A percentile compares a stretch with the other conserved stretches of the same genome.
These are phyloP conservation scores for Chlorella vulgaris DNA, from an alignment of 139 green algal species.

Conservation along the genomic window DNA sequence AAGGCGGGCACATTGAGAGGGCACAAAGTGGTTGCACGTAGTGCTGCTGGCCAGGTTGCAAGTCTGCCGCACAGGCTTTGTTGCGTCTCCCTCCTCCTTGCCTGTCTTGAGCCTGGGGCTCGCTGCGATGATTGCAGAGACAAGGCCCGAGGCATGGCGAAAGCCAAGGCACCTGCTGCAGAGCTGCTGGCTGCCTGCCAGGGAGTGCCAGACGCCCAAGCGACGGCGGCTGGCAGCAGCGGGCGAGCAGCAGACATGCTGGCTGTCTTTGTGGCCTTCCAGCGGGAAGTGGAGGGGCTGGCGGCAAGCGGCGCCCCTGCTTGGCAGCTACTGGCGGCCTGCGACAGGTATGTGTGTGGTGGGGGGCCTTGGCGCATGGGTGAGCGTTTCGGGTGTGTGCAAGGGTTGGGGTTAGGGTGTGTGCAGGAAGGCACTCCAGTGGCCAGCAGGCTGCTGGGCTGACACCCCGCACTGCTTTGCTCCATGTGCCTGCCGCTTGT, in stretches of 20 bases:
- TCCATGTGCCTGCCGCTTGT: too few relatives aligned
- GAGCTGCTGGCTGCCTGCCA: constrained; percentile 25
- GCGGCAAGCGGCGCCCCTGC: constrained; percentile 23
- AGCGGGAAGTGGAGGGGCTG: constrained; percentile 1
- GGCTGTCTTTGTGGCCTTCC: constrained; percentile 66
- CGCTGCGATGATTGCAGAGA: constrained; percentile 16
- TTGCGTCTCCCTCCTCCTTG: too few relatives aligned
- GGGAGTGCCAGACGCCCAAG: neutral
- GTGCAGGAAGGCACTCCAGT: too few relatives aligned
- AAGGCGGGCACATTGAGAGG: too few relatives aligned
- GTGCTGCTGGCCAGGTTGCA: too few relatives aligned
- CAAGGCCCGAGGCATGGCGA: constrained; percentile 41
- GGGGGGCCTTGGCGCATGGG: neutral
- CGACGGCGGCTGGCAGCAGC: neutral
- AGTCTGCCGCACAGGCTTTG: too few relatives aligned
- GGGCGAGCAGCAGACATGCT: constrained; percentile 51
- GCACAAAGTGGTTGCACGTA: too few relatives aligned
- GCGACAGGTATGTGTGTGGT: constrained; percentile 55
- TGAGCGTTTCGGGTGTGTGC: too few relatives aligned
- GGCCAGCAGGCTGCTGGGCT: too few relatives aligned
- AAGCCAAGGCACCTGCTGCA: constrained; percentile 41
- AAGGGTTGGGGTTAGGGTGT: too few relatives aligned
- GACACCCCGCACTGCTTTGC: too few relatives aligned
- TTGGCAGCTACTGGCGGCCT: constrained; percentile 68
- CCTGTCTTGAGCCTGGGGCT: too few relatives aligned